phyloP scores from a whole-genome alignment of 352 stramenopile genomes.

The Phytophthora sp. region DNA sequence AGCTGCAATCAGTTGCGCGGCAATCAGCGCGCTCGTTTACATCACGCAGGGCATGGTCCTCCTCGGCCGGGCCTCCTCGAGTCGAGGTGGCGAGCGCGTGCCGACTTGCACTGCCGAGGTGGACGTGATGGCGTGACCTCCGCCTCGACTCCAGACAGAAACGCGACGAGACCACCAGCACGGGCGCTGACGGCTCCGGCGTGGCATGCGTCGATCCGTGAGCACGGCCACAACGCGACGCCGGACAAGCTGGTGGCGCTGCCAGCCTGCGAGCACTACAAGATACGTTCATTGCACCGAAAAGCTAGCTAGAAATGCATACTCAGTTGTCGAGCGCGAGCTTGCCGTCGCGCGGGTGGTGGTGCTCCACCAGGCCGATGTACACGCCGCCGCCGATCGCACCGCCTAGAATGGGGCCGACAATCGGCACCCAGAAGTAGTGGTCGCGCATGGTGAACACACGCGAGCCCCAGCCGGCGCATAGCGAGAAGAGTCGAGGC shows the following conservation, averaged over 20 bases:
- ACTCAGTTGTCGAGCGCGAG: constrained; percentile 25
- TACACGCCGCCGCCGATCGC: constrained; percentile 37
- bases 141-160: too few species aligned
- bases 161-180: constrained; percentile 15
- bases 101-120: too few species aligned
- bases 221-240: constrained; percentile 22
- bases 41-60: too few species aligned
- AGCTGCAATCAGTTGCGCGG: too few species aligned
- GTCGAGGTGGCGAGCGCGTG: constrained; percentile 12
- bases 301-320: neutral
- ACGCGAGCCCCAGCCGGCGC: constrained; percentile 43
- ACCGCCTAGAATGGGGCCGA: constrained; percentile 41
- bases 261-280: neutral
- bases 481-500: constrained; percentile 37
- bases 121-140: constrained; percentile 25
- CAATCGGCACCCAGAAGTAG: constrained; percentile 38
- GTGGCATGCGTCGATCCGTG: constrained; percentile 24
- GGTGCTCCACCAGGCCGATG: constrained; percentile 35
- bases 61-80: too few species aligned
- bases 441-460: constrained; percentile 41
- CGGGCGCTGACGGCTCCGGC: constrained; percentile 13
- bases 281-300: constrained; percentile 13
- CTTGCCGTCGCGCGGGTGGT: constrained; percentile 50
- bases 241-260: neutral
- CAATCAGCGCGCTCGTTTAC: too few species aligned